phyloP scores from a whole-genome alignment of 2,329 filamentous ascomycete species.

The Aspergillus floridensis region DNA sequence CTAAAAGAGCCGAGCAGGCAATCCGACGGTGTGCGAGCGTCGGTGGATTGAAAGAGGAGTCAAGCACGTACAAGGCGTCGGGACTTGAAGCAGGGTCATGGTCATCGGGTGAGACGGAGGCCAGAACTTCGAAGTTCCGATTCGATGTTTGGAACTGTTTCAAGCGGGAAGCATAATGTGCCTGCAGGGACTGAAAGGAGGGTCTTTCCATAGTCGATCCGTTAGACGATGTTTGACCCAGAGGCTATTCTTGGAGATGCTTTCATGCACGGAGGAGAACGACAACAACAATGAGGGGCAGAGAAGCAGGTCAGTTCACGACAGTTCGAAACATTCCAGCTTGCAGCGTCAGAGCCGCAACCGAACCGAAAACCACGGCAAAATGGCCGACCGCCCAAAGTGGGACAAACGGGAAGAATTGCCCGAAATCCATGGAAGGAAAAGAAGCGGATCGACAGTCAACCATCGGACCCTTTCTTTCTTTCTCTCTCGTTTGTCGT shows the following conservation, averaged over 20 bases:
- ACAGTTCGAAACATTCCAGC: background rate
- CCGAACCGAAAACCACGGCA: background rate
- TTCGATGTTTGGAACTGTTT: conserved; percentile 44
- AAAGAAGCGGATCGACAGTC: background rate
- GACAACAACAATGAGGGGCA: background rate
- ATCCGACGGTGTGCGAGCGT: conserved; percentile 59
- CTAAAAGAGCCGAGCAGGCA: conserved; percentile 52
- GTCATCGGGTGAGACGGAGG: conserved; percentile 21
- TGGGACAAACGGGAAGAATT: background rate
- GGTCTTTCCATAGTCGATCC: conserved; percentile 7
- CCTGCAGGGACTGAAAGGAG: conserved; percentile 32
- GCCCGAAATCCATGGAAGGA: background rate
- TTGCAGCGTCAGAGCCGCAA: background rate
- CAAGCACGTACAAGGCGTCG: conserved; percentile 59
- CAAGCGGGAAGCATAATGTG: conserved; percentile 41
- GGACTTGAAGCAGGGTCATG: conserved; percentile 18
- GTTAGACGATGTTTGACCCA: background rate
- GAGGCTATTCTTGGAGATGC: background rate
- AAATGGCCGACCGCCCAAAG: background rate
- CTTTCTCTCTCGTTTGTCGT: background rate
- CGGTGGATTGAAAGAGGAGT: conserved; percentile 66
- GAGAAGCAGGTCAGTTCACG: background rate
- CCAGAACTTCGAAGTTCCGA: conserved; percentile 34
- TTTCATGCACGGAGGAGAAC: background rate
- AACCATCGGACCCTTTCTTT: background rate